Evolutionary conservation across 768 basidiomycete genomes (phyloP).

Genomic region (Auricularia cornea): DNA sequence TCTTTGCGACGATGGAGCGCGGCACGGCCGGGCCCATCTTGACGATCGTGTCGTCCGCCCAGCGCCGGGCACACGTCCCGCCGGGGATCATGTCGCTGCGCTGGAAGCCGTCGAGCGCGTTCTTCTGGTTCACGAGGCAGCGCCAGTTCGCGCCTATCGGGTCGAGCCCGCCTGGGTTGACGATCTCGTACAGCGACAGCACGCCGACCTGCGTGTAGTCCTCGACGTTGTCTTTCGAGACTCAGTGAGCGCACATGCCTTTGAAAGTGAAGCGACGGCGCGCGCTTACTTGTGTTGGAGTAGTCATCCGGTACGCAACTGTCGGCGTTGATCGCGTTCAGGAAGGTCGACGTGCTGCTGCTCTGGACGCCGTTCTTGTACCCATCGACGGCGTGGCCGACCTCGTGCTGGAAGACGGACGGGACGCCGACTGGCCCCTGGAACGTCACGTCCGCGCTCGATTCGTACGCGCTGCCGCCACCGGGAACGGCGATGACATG

Average conservation of each 20-base stretch:
- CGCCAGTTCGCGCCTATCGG: not conserved
- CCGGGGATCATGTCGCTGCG: not conserved
- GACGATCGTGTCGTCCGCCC: not conserved
- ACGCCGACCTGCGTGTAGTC: slow-evolving; percentile 1
- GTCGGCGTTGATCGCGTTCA: not conserved
- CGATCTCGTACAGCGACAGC: not conserved
- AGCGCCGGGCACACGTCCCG: not conserved
- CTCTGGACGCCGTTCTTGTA: not conserved
- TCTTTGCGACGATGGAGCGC: not conserved
- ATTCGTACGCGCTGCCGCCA: not conserved
- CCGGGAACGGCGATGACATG: not conserved
- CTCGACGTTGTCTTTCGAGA: not conserved
- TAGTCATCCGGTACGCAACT: not conserved
- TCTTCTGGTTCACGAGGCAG: slow-evolving; percentile 2
- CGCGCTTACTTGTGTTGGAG: not conserved
- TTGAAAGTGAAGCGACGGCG: too few species aligned
- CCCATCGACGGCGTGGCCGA: not conserved
- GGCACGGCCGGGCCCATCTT: not conserved
- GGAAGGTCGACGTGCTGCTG: not conserved
- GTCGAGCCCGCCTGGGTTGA: not conserved
- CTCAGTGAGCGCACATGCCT: not conserved
- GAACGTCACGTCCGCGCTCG: not conserved
- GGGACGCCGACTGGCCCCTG: not conserved
- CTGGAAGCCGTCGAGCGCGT: not conserved
- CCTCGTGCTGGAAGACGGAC: slow-evolving; percentile 1